These are phyloP conservation scores for Pichia paraexigua DNA, from an alignment of 805 yeast species.

Conservation along the genomic window DNA sequence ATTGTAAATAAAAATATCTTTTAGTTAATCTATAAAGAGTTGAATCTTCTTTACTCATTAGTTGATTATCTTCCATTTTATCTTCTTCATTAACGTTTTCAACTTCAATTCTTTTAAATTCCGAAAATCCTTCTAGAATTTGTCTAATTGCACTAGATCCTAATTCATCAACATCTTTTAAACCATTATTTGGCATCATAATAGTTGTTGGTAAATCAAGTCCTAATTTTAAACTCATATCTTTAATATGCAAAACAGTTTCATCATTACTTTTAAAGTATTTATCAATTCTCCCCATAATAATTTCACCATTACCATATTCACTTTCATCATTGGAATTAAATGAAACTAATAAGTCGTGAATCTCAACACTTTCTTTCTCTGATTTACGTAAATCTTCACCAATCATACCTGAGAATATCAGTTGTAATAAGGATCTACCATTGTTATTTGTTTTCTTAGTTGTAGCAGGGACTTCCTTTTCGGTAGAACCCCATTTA, in stretches of 20 bases:
- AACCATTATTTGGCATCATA: conserved; percentile 10
- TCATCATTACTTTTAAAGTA: conserved; percentile 24
- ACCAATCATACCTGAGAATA: conserved; percentile 62
- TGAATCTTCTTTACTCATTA: not conserved
- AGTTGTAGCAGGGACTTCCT: not conserved
- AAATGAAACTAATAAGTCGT: conserved; percentile 1
- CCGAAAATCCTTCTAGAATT: conserved; percentile 8
- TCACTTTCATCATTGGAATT: not conserved
- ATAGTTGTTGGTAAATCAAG: conserved; percentile 10
- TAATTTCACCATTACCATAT: not conserved
- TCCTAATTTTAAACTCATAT: conserved; percentile 18
- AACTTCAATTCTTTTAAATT: conserved; percentile 12
- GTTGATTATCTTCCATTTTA: not conserved
- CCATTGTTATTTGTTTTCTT: conserved; percentile 1
- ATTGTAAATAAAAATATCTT: conserved; percentile 52
- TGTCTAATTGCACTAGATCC: not conserved
- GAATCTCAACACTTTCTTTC: conserved; percentile 29
- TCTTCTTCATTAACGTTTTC: conserved; percentile 6
- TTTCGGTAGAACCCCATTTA: not conserved
- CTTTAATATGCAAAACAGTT: conserved; percentile 23
- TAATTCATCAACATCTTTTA: conserved; percentile 4
- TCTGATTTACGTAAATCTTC: conserved; percentile 67
- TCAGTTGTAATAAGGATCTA: conserved; percentile 61
- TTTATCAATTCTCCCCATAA: conserved; percentile 23
- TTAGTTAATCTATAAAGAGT: conserved; percentile 41